Percentiles rank a stretch among this genome's conserved stretches.
Conservation (phyloP, 768 basidiomycete genomes). For the Russula sp. region DNA sequence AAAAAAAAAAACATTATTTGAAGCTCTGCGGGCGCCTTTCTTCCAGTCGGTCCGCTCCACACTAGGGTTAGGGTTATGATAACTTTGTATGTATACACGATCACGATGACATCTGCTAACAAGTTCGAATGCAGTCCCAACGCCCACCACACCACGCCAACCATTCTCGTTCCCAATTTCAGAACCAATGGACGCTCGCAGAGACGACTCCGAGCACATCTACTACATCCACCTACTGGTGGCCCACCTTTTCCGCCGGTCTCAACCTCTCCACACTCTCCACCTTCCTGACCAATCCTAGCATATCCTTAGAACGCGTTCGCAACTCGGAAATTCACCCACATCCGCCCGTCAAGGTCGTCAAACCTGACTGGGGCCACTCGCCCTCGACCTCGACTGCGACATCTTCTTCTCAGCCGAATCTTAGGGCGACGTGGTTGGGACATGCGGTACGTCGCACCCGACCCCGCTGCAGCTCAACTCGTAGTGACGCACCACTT, state of each 20-base stretch:
- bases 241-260: background rate
- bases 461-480: background rate
- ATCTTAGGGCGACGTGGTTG: slow-evolving; percentile 38
- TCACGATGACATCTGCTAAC: no score
- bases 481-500: background rate
- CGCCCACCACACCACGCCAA: slow-evolving; percentile 16
- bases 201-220: background rate
- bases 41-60: no score
- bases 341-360: slow-evolving; percentile 31
- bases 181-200: slow-evolving; percentile 14
- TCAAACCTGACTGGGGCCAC: slow-evolving; percentile 34
- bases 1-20: no score
- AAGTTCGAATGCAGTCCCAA: no score
- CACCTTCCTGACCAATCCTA: slow-evolving; percentile 9
- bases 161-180: slow-evolving; percentile 6
- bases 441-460: slow-evolving; percentile 39
- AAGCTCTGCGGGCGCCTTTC: no score
- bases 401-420: slow-evolving; percentile 11
- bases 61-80: no score
- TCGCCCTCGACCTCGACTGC: slow-evolving; percentile 4
- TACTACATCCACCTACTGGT: slow-evolving; percentile 1
- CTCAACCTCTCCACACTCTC: slow-evolving; percentile 19
- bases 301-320: slow-evolving; percentile 31
- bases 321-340: slow-evolving; percentile 21
- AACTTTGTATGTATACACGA: no score